Conservation (phyloP, 2,329 filamentous ascomycete genomes). For the Colletotrichum horii region DNA sequence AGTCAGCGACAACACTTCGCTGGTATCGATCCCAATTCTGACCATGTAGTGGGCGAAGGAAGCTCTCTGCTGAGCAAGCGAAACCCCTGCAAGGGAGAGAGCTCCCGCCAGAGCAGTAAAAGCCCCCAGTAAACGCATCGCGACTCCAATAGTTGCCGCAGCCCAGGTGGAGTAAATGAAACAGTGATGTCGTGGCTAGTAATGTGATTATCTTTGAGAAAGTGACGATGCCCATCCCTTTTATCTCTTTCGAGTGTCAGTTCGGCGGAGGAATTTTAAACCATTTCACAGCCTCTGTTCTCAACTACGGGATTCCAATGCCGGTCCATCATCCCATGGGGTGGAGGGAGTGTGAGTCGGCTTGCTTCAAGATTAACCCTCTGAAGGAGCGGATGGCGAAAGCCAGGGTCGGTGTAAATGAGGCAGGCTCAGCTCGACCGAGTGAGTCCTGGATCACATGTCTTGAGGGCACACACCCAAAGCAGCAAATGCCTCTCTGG, state of each 20-base stretch:
- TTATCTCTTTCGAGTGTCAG: not conserved
- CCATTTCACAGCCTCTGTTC: not conserved
- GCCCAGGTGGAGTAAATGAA: accelerated
- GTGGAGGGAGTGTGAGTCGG: not conserved
- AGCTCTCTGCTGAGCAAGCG: not conserved
- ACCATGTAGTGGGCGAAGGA: not conserved
- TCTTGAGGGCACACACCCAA: accelerated
- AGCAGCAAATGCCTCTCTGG: not conserved
- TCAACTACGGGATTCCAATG: not conserved
- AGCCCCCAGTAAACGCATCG: not conserved
- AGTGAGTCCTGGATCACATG: accelerated
- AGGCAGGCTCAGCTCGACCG: not conserved
- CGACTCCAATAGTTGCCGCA: accelerated
- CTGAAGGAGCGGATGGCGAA: not conserved
- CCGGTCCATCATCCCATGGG: not conserved
- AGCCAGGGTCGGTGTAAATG: not conserved
- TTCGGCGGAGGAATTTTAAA: not conserved
- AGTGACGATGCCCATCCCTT: not conserved
- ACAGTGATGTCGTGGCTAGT: not conserved
- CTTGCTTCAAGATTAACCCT: no score
- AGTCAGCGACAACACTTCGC: accelerated
- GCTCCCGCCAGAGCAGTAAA: not conserved
- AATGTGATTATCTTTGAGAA: not conserved
- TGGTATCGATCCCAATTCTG: accelerated
- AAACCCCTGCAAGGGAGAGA: accelerated